phyloP scores from a whole-genome alignment of 345 rosid species.

The Boechera stricta region DNA sequence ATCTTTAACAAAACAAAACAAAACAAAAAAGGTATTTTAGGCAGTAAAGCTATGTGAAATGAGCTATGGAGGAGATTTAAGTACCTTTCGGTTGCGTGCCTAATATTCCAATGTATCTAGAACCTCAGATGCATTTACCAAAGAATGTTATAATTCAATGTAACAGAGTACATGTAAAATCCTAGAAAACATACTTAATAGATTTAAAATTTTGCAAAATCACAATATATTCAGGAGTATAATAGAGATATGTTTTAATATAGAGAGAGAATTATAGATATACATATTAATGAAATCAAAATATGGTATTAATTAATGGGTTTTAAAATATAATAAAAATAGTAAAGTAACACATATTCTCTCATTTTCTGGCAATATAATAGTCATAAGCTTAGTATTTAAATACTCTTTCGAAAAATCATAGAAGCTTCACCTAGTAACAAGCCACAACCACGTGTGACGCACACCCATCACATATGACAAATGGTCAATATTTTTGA shows the following conservation, averaged over 20 bases:
- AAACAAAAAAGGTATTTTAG: conserved; percentile 27
- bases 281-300: too few relatives aligned
- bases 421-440: conserved; percentile 30
- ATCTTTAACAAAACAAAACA: background rate
- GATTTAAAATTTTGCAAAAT: too few relatives aligned
- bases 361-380: too few relatives aligned
- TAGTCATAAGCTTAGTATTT: too few relatives aligned
- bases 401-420: background rate
- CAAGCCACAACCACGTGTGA: conserved; percentile 39
- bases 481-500: conserved; percentile 14
- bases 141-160: conserved; percentile 30
- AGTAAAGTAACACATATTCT: too few relatives aligned
- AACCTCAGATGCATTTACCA: conserved; percentile 26
- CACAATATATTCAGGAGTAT: too few relatives aligned
- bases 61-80: conserved; percentile 26
- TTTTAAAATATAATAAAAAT: too few relatives aligned
- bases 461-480: conserved; percentile 35
- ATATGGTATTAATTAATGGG: too few relatives aligned
- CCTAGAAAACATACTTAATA: too few relatives aligned
- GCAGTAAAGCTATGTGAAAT: conserved; percentile 40
- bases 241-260: too few relatives aligned
- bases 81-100: conserved; percentile 44
- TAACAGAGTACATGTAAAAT: conserved; percentile 4
- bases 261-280: too few relatives aligned
- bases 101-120: conserved; percentile 32